These are phyloP conservation scores for Deinandra increscens DNA, from an alignment of 129 eudicot genomes.

Conservation along the genomic window DNA sequence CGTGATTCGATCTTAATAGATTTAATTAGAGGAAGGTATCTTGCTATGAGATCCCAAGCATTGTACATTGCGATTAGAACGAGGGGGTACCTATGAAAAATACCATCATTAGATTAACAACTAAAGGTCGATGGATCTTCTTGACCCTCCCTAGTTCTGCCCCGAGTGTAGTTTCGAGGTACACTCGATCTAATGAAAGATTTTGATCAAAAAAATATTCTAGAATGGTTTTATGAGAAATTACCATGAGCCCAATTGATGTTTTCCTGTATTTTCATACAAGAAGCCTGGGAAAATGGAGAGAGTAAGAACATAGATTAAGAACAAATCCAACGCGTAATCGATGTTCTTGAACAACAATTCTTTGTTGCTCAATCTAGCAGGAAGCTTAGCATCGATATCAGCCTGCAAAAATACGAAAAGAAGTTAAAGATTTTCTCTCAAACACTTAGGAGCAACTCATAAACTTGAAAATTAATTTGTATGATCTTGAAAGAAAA, in stretches of 20 bases:
- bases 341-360: conserved; percentile 54
- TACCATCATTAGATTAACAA: neutral
- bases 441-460: neutral
- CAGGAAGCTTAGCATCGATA: conserved; percentile 26
- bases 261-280: conserved; percentile 66
- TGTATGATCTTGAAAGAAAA: neutral
- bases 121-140: neutral
- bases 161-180: no score
- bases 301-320: conserved; percentile 61
- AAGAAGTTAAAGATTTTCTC: neutral
- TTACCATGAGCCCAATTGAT: conserved; percentile 69
- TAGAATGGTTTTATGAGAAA: neutral
- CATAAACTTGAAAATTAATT: neutral
- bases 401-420: conserved; percentile 33
- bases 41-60: conserved; percentile 50
- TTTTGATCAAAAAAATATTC: neutral
- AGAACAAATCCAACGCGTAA: conserved; percentile 54
- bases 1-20: conserved; percentile 49
- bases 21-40: conserved; percentile 59
- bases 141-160: no score
- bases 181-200: neutral
- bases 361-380: conserved; percentile 49
- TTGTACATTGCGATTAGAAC: conserved; percentile 71
- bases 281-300: conserved; percentile 81
- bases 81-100: conserved; percentile 52